Evolutionary conservation across 177 flowering plant genomes (phyloP).

Genomic region (Vitis hybrid): DNA sequence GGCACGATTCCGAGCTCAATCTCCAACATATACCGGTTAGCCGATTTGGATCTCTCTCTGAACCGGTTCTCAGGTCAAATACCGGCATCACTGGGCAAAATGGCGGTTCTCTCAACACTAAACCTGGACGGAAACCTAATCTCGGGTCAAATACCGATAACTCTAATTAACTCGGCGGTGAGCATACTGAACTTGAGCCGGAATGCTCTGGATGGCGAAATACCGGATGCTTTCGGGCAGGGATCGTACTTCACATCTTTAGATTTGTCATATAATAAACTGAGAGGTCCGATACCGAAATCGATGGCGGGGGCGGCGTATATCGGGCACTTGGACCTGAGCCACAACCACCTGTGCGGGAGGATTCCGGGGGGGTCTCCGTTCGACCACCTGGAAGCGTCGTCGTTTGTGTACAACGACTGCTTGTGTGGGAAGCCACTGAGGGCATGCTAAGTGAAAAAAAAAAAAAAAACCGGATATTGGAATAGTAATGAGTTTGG

Average conservation of each 20-base stretch:
- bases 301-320: conserved; percentile 41
- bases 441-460: conserved; percentile 29
- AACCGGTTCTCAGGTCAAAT: conserved; percentile 46
- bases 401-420: conserved; percentile 54
- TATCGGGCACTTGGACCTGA: conserved; percentile 67
- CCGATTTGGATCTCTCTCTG: conserved; percentile 58
- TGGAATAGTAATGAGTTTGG: neutral
- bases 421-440: conserved; percentile 77
- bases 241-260: conserved; percentile 58
- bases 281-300: conserved; percentile 52
- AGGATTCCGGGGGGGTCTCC: conserved; percentile 57
- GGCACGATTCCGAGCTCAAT: conserved; percentile 54
- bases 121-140: conserved; percentile 56
- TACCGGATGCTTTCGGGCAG: conserved; percentile 58
- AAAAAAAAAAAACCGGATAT: neutral
- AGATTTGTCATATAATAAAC: conserved; percentile 54
- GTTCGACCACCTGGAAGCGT: conserved; percentile 64
- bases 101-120: conserved; percentile 60
- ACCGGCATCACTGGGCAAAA: conserved; percentile 48
- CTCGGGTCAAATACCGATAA: conserved; percentile 47
- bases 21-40: conserved; percentile 51
- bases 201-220: conserved; percentile 43
- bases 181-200: conserved; percentile 55
- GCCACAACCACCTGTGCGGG: conserved; percentile 71
- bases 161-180: conserved; percentile 40